phyloP scores from a whole-genome alignment of 345 rosid genomes.

The Salix dunnii region DNA sequence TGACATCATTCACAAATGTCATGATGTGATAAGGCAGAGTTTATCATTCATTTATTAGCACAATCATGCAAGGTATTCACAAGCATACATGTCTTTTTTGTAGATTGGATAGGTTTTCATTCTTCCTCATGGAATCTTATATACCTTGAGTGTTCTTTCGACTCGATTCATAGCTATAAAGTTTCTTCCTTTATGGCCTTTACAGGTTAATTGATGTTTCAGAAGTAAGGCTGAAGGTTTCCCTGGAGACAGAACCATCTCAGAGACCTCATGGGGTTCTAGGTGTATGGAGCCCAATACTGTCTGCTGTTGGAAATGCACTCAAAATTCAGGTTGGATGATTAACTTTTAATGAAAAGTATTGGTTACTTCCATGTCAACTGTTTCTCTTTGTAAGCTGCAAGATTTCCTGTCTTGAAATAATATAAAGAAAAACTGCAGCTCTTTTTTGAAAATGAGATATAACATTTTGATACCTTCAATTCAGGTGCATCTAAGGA shows the following conservation, averaged over 20 bases:
- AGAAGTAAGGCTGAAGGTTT: slow-evolving; percentile 80
- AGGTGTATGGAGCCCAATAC: slow-evolving; percentile 94
- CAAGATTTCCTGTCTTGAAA: not conserved
- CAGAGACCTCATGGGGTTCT: slow-evolving; percentile 91
- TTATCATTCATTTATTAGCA: not conserved
- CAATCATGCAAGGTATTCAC: not conserved
- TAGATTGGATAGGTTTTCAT: not conserved
- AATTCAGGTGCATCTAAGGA: slow-evolving; percentile 82
- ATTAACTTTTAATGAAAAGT: not conserved
- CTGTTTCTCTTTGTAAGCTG: not conserved
- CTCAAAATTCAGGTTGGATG: slow-evolving; percentile 83
- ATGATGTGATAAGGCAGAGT: not conserved
- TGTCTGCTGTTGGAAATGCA: slow-evolving; percentile 97
- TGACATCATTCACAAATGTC: not conserved
- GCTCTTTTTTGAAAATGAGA: not conserved
- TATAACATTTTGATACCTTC: slow-evolving; percentile 9
- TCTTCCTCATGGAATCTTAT: slow-evolving; percentile 6
- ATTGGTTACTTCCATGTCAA: not conserved
- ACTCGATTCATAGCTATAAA: slow-evolving; percentile 1
- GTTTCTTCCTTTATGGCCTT: slow-evolving; percentile 18
- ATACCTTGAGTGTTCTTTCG: not conserved
- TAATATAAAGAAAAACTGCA: not conserved
- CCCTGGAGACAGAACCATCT: slow-evolving; percentile 83
- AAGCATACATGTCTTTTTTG: not conserved
- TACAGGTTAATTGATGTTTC: slow-evolving; percentile 93